phyloP scores from a whole-genome alignment of 2,329 filamentous ascomycete species.

The Alternaria sp. region DNA sequence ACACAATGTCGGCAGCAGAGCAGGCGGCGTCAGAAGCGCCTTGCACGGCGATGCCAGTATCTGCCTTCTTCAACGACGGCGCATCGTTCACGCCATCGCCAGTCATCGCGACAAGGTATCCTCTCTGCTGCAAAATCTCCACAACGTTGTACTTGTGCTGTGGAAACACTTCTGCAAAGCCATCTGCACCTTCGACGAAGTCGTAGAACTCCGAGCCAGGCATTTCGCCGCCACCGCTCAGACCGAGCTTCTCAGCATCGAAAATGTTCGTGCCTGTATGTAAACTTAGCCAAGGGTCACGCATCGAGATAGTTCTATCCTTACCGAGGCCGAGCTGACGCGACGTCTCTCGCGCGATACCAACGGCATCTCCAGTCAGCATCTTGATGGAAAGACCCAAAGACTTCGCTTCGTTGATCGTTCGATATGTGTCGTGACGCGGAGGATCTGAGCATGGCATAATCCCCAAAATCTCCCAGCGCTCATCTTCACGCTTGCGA shows the following conservation, averaged over 20 bases:
- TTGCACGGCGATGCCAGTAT: conserved; percentile 94
- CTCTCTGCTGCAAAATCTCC: conserved; percentile 91
- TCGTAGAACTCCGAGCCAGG: conserved; percentile 92
- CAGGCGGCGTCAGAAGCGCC: conserved; percentile 89
- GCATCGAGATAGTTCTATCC: neutral
- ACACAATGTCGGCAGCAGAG: conserved; percentile 91
- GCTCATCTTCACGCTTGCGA: conserved; percentile 80
- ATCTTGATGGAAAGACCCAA: conserved; percentile 93
- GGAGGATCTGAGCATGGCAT: conserved; percentile 94
- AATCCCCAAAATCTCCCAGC: conserved; percentile 92
- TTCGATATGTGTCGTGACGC: conserved; percentile 87
- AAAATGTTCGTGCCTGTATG: conserved; percentile 79
- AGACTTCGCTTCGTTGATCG: conserved; percentile 86
- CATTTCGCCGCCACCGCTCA: conserved; percentile 90
- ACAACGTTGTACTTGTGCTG: conserved; percentile 96
- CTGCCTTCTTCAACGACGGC: conserved; percentile 91
- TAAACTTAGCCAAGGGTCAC: neutral
- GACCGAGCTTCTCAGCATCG: conserved; percentile 89
- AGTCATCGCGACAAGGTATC: conserved; percentile 94
- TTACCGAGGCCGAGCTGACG: conserved; percentile 80
- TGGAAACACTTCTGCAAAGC: conserved; percentile 92
- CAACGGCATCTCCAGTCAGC: conserved; percentile 93
- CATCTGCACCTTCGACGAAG: conserved; percentile 93
- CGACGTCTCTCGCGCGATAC: conserved; percentile 89
- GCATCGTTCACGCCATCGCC: conserved; percentile 96